phyloP scores from a whole-genome alignment of 2,329 filamentous ascomycete species.

The Aspergillus costaricaensis region DNA sequence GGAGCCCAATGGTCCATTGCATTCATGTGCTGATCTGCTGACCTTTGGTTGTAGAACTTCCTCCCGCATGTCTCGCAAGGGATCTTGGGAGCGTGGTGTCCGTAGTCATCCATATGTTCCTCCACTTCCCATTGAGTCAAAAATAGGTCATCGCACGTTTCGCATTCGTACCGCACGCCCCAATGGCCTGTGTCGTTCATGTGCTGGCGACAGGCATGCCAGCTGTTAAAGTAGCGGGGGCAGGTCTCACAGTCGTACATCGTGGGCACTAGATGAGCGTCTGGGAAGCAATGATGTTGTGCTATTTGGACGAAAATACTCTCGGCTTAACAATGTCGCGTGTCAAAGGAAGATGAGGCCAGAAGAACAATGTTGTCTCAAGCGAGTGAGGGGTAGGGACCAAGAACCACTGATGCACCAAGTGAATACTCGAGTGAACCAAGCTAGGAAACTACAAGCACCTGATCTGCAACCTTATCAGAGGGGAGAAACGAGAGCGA shows the following conservation, averaged over 20 bases:
- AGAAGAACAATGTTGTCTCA: background rate
- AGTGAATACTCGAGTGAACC: background rate
- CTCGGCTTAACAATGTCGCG: background rate
- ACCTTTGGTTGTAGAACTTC: slow-evolving; percentile 8
- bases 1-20: background rate
- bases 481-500: background rate
- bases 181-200: slow-evolving; percentile 28
- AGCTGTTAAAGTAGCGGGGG: slow-evolving; percentile 9
- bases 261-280: background rate
- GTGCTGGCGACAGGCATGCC: slow-evolving; percentile 18
- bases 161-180: slow-evolving; percentile 20
- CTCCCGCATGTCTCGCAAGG: background rate
- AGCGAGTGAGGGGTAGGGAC: background rate
- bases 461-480: background rate
- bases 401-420: background rate
- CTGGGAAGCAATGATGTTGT: background rate
- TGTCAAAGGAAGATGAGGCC: background rate
- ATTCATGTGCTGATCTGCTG: slow-evolving; percentile 31
- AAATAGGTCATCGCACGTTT: slow-evolving; percentile 21
- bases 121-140: background rate
- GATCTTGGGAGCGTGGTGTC: slow-evolving; percentile 21
- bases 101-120: slow-evolving; percentile 27
- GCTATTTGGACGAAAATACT: background rate
- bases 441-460: background rate
- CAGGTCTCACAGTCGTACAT: slow-evolving; percentile 23